phyloP scores from a whole-genome alignment of 2,329 filamentous ascomycete species.

The Aurifilum marmelostoma region DNA sequence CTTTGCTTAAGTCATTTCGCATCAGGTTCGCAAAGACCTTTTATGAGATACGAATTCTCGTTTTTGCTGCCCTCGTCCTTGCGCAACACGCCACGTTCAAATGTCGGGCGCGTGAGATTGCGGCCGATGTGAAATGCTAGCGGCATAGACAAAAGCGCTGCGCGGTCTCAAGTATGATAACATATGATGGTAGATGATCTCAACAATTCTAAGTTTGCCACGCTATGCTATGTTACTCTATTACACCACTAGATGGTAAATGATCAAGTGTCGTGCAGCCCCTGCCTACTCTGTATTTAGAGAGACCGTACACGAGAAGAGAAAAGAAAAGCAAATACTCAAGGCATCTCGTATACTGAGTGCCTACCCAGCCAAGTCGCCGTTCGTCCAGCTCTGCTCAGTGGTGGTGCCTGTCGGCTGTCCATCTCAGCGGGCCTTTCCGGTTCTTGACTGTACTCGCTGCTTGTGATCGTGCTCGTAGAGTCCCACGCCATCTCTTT shows the following conservation, averaged over 20 bases:
- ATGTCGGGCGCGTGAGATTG: too few relatives aligned
- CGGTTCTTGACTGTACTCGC: conserved; percentile 14
- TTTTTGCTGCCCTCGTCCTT: background rate
- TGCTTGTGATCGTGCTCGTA: conserved; percentile 1
- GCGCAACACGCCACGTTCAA: too few relatives aligned
- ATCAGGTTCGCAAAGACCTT: background rate
- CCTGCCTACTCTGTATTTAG: too few relatives aligned
- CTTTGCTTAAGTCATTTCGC: background rate
- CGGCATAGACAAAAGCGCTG: background rate
- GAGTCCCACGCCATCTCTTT: conserved; percentile 13
- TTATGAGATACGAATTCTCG: background rate
- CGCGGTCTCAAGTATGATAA: background rate
- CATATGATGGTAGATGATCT: background rate
- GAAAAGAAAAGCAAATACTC: too few relatives aligned
- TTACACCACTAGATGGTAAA: background rate
- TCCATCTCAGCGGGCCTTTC: conserved; percentile 1
- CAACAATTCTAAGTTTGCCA: background rate
- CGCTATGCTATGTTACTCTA: background rate
- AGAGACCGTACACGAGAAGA: too few relatives aligned
- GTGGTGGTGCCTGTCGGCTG: background rate
- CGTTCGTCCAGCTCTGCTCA: conserved; percentile 1
- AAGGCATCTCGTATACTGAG: conserved; percentile 21
- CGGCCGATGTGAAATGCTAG: background rate
- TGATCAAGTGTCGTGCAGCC: background rate
- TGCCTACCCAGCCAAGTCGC: conserved; percentile 23